These are phyloP conservation scores for Tuber brumale DNA, from an alignment of 495 filamentous ascomycete species.

Conservation along the genomic window DNA sequence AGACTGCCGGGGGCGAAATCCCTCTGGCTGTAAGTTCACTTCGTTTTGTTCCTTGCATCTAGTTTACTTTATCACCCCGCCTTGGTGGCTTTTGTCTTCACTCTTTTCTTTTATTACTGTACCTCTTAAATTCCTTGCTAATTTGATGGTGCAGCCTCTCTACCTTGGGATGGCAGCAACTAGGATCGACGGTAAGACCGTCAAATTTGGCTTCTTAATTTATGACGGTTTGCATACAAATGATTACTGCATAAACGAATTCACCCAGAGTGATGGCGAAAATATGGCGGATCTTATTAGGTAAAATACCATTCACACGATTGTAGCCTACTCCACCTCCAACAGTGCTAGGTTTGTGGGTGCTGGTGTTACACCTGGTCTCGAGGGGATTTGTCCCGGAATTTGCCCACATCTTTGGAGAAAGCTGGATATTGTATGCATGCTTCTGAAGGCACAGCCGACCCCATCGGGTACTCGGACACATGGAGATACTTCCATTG, in stretches of 20 bases:
- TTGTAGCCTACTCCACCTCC: conserved; percentile 25
- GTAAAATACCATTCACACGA: conserved; percentile 51
- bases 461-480: conserved; percentile 24
- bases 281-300: conserved; percentile 47
- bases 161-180: too few species aligned
- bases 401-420: too few species aligned
- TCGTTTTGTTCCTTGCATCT: background rate
- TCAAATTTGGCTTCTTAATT: conserved; percentile 57
- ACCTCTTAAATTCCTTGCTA: too few species aligned
- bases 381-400: too few species aligned
- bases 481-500: conserved; percentile 41
- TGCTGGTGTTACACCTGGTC: too few species aligned
- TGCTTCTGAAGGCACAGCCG: too few species aligned
- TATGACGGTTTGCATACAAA: conserved; percentile 69
- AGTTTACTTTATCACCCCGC: too few species aligned
- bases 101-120: background rate
- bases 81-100: too few species aligned
- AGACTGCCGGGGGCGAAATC: conserved; percentile 6
- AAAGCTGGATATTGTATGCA: too few species aligned
- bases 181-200: conserved; percentile 45
- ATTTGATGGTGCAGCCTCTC: background rate
- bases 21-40: conserved; percentile 5
- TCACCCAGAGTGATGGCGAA: conserved; percentile 44
- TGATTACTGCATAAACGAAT: conserved; percentile 59
- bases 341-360: too few species aligned